These are phyloP conservation scores for Jasminum sambac DNA, from an alignment of 257 asterid species.

Conservation along the genomic window DNA sequence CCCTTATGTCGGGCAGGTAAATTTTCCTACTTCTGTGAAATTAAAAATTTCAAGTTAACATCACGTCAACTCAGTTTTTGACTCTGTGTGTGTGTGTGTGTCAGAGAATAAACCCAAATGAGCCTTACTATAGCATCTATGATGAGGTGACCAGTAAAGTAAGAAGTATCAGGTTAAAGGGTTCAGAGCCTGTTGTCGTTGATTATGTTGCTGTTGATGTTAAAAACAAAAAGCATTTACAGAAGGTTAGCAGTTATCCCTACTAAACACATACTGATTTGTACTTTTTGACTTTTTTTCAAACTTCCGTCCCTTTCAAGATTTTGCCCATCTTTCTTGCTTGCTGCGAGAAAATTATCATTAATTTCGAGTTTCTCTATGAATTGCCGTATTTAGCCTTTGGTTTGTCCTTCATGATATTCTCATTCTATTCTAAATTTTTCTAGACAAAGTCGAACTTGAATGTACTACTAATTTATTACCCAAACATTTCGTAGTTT, in stretches of 20 bases:
- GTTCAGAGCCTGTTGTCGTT: conserved; percentile 73
- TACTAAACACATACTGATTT: neutral
- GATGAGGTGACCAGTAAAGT: conserved; percentile 49
- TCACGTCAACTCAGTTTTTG: conserved; percentile 16
- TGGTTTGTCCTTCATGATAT: neutral
- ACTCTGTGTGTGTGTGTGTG: no score
- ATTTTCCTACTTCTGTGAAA: neutral
- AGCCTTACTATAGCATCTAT: conserved; percentile 72
- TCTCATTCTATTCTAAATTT: neutral
- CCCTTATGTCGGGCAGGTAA: conserved; percentile 95
- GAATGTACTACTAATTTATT: neutral
- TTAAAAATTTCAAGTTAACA: neutral
- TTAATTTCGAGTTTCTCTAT: conserved; percentile 4
- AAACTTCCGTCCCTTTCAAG: neutral
- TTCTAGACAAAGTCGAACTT: neutral
- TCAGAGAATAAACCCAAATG: conserved; percentile 72
- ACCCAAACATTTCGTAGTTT: no score
- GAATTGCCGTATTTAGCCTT: neutral
- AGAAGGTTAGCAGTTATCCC: conserved; percentile 57
- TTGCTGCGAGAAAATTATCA: neutral
- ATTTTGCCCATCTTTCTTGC: neutral
- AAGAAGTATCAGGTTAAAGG: conserved; percentile 47
- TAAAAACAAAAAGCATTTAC: conserved; percentile 56
- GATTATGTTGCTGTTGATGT: conserved; percentile 89
- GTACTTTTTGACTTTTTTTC: neutral